These are phyloP conservation scores for Jaltomata sinuosa DNA, from an alignment of 257 asterid genomes.

Conservation along the genomic window DNA sequence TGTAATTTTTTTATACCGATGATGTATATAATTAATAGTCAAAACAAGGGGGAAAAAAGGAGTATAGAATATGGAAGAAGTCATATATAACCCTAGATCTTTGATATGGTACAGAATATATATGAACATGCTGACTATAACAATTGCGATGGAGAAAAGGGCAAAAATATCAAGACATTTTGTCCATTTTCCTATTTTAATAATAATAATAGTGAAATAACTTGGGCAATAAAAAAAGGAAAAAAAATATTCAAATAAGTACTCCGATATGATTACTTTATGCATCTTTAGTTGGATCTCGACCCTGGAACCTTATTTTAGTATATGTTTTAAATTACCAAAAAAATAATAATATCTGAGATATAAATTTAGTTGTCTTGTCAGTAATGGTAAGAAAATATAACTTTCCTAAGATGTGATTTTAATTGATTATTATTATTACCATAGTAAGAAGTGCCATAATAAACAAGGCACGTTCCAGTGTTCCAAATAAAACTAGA, in stretches of 20 bases:
- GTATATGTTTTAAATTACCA: not conserved
- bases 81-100: not conserved
- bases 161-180: not conserved
- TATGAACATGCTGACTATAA: not conserved
- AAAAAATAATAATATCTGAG: not conserved
- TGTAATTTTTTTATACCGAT: not conserved
- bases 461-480: no score
- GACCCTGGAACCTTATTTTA: not conserved
- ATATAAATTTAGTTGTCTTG: not conserved
- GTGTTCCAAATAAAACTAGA: no score
- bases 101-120: not conserved
- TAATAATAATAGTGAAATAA: no score
- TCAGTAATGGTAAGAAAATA: not conserved
- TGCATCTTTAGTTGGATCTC: not conserved
- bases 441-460: not conserved
- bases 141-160: not conserved
- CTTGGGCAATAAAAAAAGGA: no score
- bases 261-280: not conserved
- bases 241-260: no score
- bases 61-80: not conserved
- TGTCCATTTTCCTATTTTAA: not conserved
- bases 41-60: not conserved
- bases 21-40: not conserved
- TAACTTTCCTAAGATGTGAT: not conserved
- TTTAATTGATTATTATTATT: not conserved